phyloP scores from a whole-genome alignment of 306 rosid genomes.

The Quercus dentata region DNA sequence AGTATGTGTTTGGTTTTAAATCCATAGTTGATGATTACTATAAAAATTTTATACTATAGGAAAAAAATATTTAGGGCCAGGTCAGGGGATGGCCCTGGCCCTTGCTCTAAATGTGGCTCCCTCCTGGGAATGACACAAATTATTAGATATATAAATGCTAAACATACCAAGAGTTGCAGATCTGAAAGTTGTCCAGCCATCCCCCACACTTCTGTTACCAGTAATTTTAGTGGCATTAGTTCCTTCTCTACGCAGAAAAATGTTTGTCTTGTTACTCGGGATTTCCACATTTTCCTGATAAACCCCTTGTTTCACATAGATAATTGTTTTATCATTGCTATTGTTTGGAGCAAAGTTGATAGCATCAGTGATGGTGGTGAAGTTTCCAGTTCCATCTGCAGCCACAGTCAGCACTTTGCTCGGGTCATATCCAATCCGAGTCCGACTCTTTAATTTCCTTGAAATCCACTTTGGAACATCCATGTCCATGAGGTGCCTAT shows the following conservation, averaged over 20 bases:
- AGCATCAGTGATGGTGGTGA: constrained; percentile 61
- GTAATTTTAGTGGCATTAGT: constrained; percentile 55
- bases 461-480: background rate
- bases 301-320: constrained; percentile 54
- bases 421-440: constrained; percentile 24
- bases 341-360: constrained; percentile 61
- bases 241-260: constrained; percentile 77
- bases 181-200: constrained; percentile 77
- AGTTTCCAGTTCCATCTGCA: constrained; percentile 66
- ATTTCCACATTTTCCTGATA: constrained; percentile 72
- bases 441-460: too few species aligned
- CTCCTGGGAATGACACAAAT: too few species aligned
- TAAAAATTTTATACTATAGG: too few species aligned
- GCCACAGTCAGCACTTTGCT: constrained; percentile 52
- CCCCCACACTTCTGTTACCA: constrained; percentile 47
- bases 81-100: too few species aligned
- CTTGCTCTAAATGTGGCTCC: background rate
- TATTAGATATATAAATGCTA: background rate
- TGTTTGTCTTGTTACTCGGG: constrained; percentile 60
- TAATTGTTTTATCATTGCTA: constrained; percentile 49
- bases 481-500: constrained; percentile 38
- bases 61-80: too few species aligned
- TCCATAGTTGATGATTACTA: too few species aligned
- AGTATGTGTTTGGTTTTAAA: too few species aligned
- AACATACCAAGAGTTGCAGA: constrained; percentile 68